These are phyloP conservation scores for Alternaria atra DNA, from an alignment of 2,329 filamentous ascomycete species.

Conservation along the genomic window DNA sequence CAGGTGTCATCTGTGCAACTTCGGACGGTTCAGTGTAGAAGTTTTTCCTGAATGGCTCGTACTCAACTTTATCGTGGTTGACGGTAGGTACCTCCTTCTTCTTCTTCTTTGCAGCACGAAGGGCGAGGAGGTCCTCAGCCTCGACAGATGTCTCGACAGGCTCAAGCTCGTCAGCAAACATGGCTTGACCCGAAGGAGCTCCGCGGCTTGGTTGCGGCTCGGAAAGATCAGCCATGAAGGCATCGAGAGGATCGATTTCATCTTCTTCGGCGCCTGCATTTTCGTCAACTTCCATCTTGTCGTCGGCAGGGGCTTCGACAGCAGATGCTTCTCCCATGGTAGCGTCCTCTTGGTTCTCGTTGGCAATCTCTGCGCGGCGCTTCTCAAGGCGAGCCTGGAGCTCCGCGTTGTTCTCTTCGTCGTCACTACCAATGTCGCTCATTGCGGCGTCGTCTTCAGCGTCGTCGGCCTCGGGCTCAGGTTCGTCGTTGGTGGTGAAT, in stretches of 20 bases:
- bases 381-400: conserved; percentile 82
- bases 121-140: conserved; percentile 60
- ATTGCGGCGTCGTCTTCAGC: conserved; percentile 77
- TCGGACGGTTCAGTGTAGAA: conserved; percentile 95
- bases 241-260: conserved; percentile 87
- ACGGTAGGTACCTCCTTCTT: conserved; percentile 94
- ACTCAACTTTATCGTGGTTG: conserved; percentile 85
- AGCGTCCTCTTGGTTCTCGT: conserved; percentile 65
- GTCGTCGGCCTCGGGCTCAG: conserved; percentile 42
- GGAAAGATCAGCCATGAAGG: conserved; percentile 84
- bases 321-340: conserved; percentile 53
- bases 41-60: conserved; percentile 87
- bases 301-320: conserved; percentile 46
- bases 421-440: conserved; percentile 82
- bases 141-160: conserved; percentile 70
- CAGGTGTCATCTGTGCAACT: conserved; percentile 81
- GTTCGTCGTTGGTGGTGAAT: conserved; percentile 61
- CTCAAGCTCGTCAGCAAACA: conserved; percentile 88
- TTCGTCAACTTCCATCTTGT: conserved; percentile 66
- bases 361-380: conserved; percentile 68
- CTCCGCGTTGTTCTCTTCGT: conserved; percentile 85
- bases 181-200: conserved; percentile 77
- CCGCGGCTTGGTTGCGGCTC: conserved; percentile 53
- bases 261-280: conserved; percentile 66
- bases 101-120: conserved; percentile 75